These are phyloP conservation scores for Mycosphaerelloides madeirae DNA, from an alignment of 2,329 filamentous ascomycete genomes.

Conservation along the genomic window DNA sequence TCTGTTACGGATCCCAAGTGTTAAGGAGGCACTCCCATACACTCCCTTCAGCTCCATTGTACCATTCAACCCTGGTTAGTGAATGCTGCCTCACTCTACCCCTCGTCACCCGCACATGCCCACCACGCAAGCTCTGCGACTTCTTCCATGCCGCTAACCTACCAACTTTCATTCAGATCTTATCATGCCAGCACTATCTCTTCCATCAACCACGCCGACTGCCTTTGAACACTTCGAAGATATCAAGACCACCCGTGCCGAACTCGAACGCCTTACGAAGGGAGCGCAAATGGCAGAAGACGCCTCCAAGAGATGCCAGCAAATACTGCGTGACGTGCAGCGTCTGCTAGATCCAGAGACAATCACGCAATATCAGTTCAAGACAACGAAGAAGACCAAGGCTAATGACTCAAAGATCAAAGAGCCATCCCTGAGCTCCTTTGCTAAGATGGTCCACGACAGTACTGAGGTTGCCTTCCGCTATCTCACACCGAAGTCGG, in stretches of 20 bases:
- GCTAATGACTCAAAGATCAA: slow-evolving; percentile 7
- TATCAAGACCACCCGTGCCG: slow-evolving; percentile 31
- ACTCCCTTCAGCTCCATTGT: slow-evolving; percentile 76
- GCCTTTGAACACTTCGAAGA: slow-evolving; percentile 26
- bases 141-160: slow-evolving; percentile 1
- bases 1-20: slow-evolving; percentile 39
- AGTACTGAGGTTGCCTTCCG: slow-evolving; percentile 36
- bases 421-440: slow-evolving; percentile 42
- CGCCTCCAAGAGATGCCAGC: slow-evolving; percentile 62
- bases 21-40: slow-evolving; percentile 75
- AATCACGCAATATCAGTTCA: slow-evolving; percentile 60
- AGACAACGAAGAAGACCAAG: slow-evolving; percentile 14
- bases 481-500: slow-evolving; percentile 26
- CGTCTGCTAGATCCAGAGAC: slow-evolving; percentile 68
- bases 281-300: slow-evolving; percentile 59
- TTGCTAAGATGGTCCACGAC: slow-evolving; percentile 52
- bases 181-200: slow-evolving; percentile 42
- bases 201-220: slow-evolving; percentile 37
- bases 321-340: slow-evolving; percentile 68
- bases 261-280: slow-evolving; percentile 64
- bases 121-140: neutral
- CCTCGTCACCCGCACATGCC: slow-evolving; percentile 2
- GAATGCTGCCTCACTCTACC: slow-evolving; percentile 7
- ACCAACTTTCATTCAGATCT: slow-evolving; percentile 34
- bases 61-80: slow-evolving; percentile 69